phyloP scores from a whole-genome alignment of 192 early-diverging fungal species.

The Gryganskiella cystojenkinii region DNA sequence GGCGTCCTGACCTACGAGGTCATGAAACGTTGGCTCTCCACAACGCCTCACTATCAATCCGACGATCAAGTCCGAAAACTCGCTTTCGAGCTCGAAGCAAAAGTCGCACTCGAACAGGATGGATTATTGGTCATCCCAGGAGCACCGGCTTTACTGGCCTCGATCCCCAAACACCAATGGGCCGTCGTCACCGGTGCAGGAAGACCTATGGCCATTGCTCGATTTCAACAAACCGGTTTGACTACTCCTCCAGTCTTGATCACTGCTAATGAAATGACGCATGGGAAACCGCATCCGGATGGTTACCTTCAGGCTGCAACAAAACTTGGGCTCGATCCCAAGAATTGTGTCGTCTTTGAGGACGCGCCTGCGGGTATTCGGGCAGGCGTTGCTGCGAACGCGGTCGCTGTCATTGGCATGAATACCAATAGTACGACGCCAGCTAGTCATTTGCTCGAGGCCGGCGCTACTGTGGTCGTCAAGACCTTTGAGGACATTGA shows the following conservation, averaged over 20 bases:
- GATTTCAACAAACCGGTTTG: constrained; percentile 54
- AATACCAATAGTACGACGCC: constrained; percentile 50
- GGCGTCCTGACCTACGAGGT: constrained; percentile 60
- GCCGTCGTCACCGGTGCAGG: constrained; percentile 58
- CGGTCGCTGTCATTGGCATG: constrained; percentile 40
- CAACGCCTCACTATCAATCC: constrained; percentile 19
- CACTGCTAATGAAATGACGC: constrained; percentile 32
- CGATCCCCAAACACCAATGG: constrained; percentile 29
- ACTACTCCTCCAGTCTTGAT: constrained; percentile 39
- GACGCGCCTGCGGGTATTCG: constrained; percentile 60
- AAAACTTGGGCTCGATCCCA: constrained; percentile 26
- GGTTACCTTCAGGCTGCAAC: constrained; percentile 53
- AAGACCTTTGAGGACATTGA: constrained; percentile 50
- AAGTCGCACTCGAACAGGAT: too few relatives aligned
- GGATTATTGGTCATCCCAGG: too few relatives aligned
- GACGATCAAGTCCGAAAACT: constrained; percentile 7
- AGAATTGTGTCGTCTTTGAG: constrained; percentile 64
- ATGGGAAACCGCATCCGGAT: constrained; percentile 55
- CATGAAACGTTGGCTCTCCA: constrained; percentile 53
- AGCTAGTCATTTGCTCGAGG: constrained; percentile 51
- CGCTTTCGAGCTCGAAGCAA: too few relatives aligned
- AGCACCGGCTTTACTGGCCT: too few relatives aligned
- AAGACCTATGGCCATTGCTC: constrained; percentile 54
- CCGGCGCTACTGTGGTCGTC: constrained; percentile 55
- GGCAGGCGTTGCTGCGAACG: constrained; percentile 51